Base-by-base conservation (phyloP, 106 monocot genomes). In the Narthecium ossifragum region DNA sequence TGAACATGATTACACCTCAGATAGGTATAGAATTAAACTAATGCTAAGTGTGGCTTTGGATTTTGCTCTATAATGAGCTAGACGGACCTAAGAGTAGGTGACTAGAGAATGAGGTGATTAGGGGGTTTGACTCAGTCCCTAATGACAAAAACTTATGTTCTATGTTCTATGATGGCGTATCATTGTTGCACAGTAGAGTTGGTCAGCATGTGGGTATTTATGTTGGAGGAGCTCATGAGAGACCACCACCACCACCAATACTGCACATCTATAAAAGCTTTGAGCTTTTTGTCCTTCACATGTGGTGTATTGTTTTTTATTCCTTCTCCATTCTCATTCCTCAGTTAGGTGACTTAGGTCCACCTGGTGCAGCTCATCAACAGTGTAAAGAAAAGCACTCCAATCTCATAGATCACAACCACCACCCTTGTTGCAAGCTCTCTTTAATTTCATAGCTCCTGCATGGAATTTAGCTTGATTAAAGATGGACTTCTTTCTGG, bases 281-380 rank as follows among this genome's bases (percentile, higher is more conserved):
- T 17, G 26, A 13, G 7, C 46, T 34, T 67, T 67, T 67, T 67
- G 67, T 67, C 67, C 56, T 67, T 26, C 48, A 34, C 67, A 67
- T 67, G 47, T 67, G 67, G 52, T 25, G 23, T 18, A 14, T 56
- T 48, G 25, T 22, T 26, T 26, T 40, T 15, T 15, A 15, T 55
- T 17, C 32, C 59, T 17, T 59, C 34, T 50, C 31, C 51, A 46
- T 26, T 11, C 52, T 34, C 20, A 13, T 37, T 22, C 15, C 28
- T 53, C 65, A 21, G 31, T 26, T 36, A 6, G 31, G 23, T n/a
- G 22, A 30, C 28, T 13, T 5, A 5, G 29, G n/a, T n/a, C 34
- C 62, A 10, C 36, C 10, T 36, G 36, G 36, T 36, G 36, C 36
- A 36, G 36, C 36, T 36, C 7, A 6, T 5, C 5, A 10, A 36